phyloP scores from a whole-genome alignment of 2,329 filamentous ascomycete species.

The Colletotrichum plurivorum region DNA sequence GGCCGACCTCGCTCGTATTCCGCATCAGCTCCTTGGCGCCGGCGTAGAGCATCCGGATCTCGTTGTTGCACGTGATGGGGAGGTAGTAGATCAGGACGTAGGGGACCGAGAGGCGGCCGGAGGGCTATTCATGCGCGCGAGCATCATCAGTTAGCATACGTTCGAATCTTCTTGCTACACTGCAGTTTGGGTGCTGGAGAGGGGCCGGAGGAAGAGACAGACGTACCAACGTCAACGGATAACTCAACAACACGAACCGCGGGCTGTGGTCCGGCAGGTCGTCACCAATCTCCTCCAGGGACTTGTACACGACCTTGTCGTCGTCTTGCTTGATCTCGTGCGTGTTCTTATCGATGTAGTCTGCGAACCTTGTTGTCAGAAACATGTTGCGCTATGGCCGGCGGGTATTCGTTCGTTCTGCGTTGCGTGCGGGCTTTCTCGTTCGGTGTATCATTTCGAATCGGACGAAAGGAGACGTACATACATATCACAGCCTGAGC shows the following conservation, averaged over 20 bases:
- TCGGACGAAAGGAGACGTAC: slow-evolving; percentile 55
- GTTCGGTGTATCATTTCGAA: too few relatives aligned
- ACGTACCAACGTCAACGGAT: slow-evolving; percentile 87
- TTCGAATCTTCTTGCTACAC: too few relatives aligned
- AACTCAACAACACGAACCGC: slow-evolving; percentile 90
- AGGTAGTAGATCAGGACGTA: slow-evolving; percentile 97
- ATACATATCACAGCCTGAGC: slow-evolving; percentile 96
- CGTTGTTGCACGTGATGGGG: slow-evolving; percentile 89
- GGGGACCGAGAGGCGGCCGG: slow-evolving; percentile 87
- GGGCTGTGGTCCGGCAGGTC: slow-evolving; percentile 94
- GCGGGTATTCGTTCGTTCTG: too few relatives aligned
- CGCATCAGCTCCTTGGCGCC: slow-evolving; percentile 96
- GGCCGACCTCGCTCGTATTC: slow-evolving; percentile 90
- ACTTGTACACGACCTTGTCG: slow-evolving; percentile 82
- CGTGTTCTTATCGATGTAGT: slow-evolving; percentile 90
- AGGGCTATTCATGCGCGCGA: too few relatives aligned
- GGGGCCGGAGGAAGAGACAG: too few relatives aligned
- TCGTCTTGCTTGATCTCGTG: slow-evolving; percentile 91
- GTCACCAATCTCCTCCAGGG: slow-evolving; percentile 85
- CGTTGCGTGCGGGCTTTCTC: too few relatives aligned
- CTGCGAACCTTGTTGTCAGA: slow-evolving; percentile 60
- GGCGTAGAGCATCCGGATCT: slow-evolving; percentile 93
- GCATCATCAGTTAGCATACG: not conserved
- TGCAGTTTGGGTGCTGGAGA: not conserved
- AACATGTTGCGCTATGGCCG: too few relatives aligned